These are phyloP conservation scores for Dipteronia dyeriana DNA, from an alignment of 345 rosid species.

Conservation along the genomic window DNA sequence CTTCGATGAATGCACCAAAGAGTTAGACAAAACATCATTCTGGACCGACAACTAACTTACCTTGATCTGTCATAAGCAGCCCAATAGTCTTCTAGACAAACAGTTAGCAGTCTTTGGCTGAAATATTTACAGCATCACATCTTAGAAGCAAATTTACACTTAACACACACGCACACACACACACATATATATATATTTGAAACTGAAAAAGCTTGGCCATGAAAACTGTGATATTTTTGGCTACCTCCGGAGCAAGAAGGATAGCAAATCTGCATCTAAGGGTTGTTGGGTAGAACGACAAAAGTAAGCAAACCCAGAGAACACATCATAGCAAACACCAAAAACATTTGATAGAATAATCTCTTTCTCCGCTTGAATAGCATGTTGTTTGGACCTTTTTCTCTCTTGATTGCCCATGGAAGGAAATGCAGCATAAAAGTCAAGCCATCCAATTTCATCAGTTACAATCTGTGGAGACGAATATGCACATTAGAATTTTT, in stretches of 20 bases:
- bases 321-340: constrained; percentile 68
- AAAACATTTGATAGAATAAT: constrained; percentile 57
- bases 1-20: not conserved
- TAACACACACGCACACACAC: no score
- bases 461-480: constrained; percentile 45
- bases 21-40: not conserved
- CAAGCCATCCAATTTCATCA: constrained; percentile 78
- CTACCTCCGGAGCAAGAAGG: constrained; percentile 65
- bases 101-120: constrained; percentile 59
- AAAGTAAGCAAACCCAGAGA: constrained; percentile 72
- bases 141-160: constrained; percentile 16
- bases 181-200: not conserved
- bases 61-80: constrained; percentile 61
- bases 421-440: constrained; percentile 44
- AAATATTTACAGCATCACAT: constrained; percentile 19
- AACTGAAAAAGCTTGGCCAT: not conserved
- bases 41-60: constrained; percentile 31
- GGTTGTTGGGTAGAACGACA: constrained; percentile 55
- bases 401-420: constrained; percentile 35
- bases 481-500: constrained; percentile 8
- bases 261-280: constrained; percentile 47
- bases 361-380: constrained; percentile 69
- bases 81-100: constrained; percentile 65
- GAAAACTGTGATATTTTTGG: constrained; percentile 1
- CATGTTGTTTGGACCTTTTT: constrained; percentile 49